phyloP scores from a whole-genome alignment of 352 stramenopile genomes.

The Phytophthora nicotianae region DNA sequence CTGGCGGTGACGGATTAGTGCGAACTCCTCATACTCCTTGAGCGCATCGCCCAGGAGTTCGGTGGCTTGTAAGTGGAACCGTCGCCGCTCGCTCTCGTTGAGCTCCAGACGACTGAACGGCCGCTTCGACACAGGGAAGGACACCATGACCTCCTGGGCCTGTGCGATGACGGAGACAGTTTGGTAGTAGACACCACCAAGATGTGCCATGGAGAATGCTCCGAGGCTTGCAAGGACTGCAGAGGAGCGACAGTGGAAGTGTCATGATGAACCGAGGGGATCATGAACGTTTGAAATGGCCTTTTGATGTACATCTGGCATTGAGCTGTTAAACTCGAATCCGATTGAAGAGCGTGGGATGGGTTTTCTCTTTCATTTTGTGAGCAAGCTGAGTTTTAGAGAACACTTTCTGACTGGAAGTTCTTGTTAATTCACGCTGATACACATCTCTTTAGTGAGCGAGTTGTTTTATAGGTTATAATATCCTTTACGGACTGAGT shows the following conservation, averaged over 20 bases:
- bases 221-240: constrained; percentile 1
- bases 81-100: constrained; percentile 26
- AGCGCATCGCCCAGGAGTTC: constrained; percentile 37
- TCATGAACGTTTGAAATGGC: constrained; percentile 8
- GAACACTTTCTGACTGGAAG: no score
- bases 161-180: constrained; percentile 19
- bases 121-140: constrained; percentile 30
- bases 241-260: constrained; percentile 36
- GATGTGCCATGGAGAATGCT: constrained; percentile 25
- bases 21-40: constrained; percentile 42
- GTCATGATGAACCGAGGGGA: constrained; percentile 19
- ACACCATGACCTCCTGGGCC: constrained; percentile 24
- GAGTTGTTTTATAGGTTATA: no score
- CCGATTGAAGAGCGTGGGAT: neutral
- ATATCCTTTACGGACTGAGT: no score
- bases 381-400: no score
- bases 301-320: neutral
- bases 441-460: no score
- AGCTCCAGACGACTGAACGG: constrained; percentile 41
- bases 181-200: constrained; percentile 29
- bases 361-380: no score
- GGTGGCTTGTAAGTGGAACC: constrained; percentile 40
- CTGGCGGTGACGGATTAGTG: constrained; percentile 34
- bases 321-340: neutral
- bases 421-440: no score